These are phyloP conservation scores for Psilocybe tampanensis DNA, from an alignment of 768 basidiomycete species.

Conservation along the genomic window DNA sequence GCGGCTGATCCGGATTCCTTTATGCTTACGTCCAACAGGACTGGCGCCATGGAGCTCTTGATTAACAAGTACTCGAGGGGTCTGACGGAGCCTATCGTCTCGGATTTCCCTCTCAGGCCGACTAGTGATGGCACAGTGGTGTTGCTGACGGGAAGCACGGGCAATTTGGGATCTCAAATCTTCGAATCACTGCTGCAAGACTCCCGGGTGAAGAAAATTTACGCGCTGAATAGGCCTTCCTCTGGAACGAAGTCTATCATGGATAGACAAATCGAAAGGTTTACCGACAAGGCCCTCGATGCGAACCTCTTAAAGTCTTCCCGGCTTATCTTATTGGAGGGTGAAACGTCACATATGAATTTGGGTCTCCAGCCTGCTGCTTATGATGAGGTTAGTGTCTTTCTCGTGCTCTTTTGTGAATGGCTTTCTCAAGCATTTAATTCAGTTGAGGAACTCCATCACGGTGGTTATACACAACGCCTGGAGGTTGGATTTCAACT, in stretches of 20 bases:
- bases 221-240: conserved; percentile 32
- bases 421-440: neutral
- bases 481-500: conserved; percentile 52
- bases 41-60: conserved; percentile 21
- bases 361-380: conserved; percentile 28
- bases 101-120: conserved; percentile 27
- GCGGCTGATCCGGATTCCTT: conserved; percentile 14
- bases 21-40: conserved; percentile 7
- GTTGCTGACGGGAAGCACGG: neutral
- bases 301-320: conserved; percentile 24
- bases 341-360: conserved; percentile 29
- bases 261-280: conserved; percentile 31
- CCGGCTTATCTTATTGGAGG: conserved; percentile 39
- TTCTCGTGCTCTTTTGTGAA: neutral
- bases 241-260: conserved; percentile 9
- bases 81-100: neutral
- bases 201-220: conserved; percentile 21
- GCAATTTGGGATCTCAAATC: neutral
- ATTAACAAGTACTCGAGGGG: conserved; percentile 18
- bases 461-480: conserved; percentile 46
- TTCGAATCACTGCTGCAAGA: neutral
- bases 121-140: conserved; percentile 26
- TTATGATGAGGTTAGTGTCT: conserved; percentile 31
- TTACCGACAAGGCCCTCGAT: conserved; percentile 35
- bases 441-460: conserved; percentile 30